phyloP scores from a whole-genome alignment of 2,329 filamentous ascomycete species.

The Exophiala aquamarina region DNA sequence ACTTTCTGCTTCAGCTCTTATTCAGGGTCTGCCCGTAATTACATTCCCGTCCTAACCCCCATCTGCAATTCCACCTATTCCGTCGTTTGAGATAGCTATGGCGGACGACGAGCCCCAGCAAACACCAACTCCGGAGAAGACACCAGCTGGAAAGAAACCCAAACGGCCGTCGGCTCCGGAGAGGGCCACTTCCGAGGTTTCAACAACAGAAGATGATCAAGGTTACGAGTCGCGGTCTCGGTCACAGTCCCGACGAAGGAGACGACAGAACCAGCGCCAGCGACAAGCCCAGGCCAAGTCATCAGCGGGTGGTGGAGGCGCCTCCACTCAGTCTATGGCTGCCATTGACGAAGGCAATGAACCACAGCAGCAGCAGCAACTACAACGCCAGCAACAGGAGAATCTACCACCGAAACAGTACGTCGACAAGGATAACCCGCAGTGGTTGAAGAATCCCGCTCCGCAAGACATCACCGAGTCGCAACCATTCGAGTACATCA shows the following conservation, averaged over 20 bases:
- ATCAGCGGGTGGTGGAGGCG: constrained; percentile 22
- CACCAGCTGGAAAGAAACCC: constrained; percentile 19
- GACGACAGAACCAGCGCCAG: constrained; percentile 29
- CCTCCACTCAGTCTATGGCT: constrained; percentile 27
- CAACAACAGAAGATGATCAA: constrained; percentile 22
- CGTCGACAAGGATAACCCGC: constrained; percentile 11
- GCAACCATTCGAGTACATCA: constrained; percentile 56
- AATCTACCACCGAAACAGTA: constrained; percentile 10
- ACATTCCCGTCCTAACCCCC: too few species aligned
- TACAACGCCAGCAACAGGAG: constrained; percentile 16
- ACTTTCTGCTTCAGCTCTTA: too few species aligned
- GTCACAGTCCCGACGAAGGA: constrained; percentile 28
- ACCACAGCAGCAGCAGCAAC: constrained; percentile 18
- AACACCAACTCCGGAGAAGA: constrained; percentile 24
- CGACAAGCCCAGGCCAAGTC: constrained; percentile 17
- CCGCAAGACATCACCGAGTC: constrained; percentile 50
- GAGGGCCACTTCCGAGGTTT: constrained; percentile 24
- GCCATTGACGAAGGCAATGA: constrained; percentile 24
- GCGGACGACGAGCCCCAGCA: constrained; percentile 22
- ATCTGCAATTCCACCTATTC: too few species aligned
- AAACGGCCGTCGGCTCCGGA: constrained; percentile 19
- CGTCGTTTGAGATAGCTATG: background rate
- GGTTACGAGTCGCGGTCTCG: constrained; percentile 30
- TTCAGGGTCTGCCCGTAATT: too few species aligned
- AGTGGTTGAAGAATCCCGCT: constrained; percentile 26